Conservation (phyloP, 140 eudicot genomes). For the Eryngium alpinum region DNA sequence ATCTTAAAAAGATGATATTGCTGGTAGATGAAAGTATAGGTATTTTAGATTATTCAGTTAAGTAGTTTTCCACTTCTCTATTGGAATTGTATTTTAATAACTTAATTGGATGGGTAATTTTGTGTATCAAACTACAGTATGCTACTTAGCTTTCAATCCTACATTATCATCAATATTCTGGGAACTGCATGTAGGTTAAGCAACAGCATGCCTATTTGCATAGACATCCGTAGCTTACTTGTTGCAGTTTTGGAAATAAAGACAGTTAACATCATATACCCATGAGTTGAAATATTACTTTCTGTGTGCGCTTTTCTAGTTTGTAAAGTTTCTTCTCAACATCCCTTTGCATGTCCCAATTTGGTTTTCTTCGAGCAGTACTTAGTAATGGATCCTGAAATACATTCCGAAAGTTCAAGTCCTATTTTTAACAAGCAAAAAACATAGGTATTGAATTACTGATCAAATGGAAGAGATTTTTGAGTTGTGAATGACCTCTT, state of each 20-base stretch:
- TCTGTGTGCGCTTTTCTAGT: slow-evolving; percentile 83
- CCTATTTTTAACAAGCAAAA: neutral
- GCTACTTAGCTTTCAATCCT: too few relatives aligned
- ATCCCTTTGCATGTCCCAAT: slow-evolving; percentile 97
- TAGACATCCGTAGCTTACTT: neutral
- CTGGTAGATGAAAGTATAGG: too few relatives aligned
- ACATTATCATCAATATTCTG: too few relatives aligned
- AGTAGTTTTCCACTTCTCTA: too few relatives aligned
- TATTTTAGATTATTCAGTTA: too few relatives aligned
- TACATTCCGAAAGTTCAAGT: neutral
- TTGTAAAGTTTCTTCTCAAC: slow-evolving; percentile 95
- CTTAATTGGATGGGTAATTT: too few relatives aligned
- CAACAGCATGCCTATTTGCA: neutral
- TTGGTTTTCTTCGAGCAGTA: slow-evolving; percentile 94
- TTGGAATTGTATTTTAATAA: too few relatives aligned
- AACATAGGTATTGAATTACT: neutral
- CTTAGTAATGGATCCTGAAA: slow-evolving; percentile 88
- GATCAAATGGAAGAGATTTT: neutral
- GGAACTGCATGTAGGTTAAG: too few relatives aligned
- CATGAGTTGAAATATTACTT: slow-evolving; percentile 69
- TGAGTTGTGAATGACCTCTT: slow-evolving; percentile 47
- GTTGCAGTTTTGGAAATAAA: neutral
- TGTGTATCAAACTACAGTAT: too few relatives aligned
- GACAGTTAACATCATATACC: slow-evolving; percentile 35
- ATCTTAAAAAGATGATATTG: too few relatives aligned